Percentiles rank a stretch among this genome's conserved stretches.
Evolutionary conservation across 305 asterid genomes (phyloP).

Genomic region (Ruellia speciosa): DNA sequence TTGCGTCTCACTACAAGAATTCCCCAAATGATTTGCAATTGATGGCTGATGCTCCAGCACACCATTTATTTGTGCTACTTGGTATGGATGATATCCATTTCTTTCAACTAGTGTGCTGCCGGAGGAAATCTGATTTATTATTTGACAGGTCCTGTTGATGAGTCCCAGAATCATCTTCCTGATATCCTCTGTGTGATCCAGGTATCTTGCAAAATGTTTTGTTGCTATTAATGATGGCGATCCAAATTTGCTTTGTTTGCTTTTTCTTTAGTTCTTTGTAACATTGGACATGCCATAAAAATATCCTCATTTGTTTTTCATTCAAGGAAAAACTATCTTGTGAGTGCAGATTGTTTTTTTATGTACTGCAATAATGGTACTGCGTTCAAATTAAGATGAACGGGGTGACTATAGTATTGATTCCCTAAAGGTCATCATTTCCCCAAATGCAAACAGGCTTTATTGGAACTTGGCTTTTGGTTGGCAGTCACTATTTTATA

Average conservation of each 20-base stretch:
- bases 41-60: slow-evolving; percentile 99
- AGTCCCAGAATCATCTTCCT: slow-evolving; percentile 70
- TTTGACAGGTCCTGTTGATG: slow-evolving; percentile 81
- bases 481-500: too few species aligned
- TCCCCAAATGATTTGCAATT: slow-evolving; percentile 88
- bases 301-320: neutral
- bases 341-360: too few species aligned
- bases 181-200: slow-evolving; percentile 85
- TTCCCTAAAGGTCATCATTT: too few species aligned
- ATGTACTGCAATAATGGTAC: too few species aligned
- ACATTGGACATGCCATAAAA: neutral
- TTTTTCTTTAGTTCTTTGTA: neutral
- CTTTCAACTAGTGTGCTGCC: slow-evolving; percentile 5
- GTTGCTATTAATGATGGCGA: neutral
- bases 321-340: too few species aligned
- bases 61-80: slow-evolving; percentile 89
- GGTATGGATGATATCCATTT: slow-evolving; percentile 39
- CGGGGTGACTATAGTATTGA: too few species aligned
- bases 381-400: too few species aligned
- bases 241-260: neutral
- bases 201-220: slow-evolving; percentile 29
- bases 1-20: slow-evolving; percentile 94
- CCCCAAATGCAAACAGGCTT: too few species aligned
- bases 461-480: too few species aligned
- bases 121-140: slow-evolving; percentile 20